Evolutionary conservation across 352 stramenopile species (phyloP).

Genomic region (Phytophthora meadii): DNA sequence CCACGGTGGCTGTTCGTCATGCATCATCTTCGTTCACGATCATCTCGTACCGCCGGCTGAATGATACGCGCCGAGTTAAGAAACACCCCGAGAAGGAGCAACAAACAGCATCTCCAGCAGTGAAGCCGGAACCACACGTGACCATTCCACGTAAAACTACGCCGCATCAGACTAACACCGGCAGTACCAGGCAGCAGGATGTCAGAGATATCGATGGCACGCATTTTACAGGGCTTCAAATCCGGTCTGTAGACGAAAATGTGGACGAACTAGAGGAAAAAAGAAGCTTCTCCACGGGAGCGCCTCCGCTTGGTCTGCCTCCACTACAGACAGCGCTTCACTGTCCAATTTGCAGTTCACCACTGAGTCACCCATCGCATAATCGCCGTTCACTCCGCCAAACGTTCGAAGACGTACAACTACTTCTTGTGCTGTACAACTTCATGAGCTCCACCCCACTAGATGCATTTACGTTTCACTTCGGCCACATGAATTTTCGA

Average conservation of each 20-base stretch:
- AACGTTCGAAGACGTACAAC: conserved; percentile 11
- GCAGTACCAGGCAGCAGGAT: neutral
- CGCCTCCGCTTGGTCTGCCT: neutral
- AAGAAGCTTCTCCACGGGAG: neutral
- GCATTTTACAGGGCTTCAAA: neutral
- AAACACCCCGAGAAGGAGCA: neutral
- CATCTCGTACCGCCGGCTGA: conserved; percentile 38
- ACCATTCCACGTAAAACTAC: neutral
- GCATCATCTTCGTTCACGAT: conserved; percentile 40
- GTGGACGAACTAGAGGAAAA: neutral
- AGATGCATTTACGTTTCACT: conserved; percentile 19
- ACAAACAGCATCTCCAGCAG: neutral
- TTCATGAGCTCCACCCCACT: conserved; percentile 16
- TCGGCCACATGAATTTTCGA: conserved; percentile 12
- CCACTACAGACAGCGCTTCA: neutral
- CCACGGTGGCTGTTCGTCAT: conserved; percentile 27
- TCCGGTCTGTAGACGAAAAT: neutral
- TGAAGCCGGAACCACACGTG: neutral
- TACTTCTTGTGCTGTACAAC: conserved; percentile 10
- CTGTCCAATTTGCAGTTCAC: conserved; percentile 14
- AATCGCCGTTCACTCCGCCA: neutral
- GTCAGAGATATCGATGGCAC: neutral
- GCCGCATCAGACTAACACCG: too few relatives aligned
- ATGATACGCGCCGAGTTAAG: neutral
- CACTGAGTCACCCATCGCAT: neutral